Conservation (phyloP, 2,329 filamentous ascomycete genomes). For the Geosmithia putterillii region DNA sequence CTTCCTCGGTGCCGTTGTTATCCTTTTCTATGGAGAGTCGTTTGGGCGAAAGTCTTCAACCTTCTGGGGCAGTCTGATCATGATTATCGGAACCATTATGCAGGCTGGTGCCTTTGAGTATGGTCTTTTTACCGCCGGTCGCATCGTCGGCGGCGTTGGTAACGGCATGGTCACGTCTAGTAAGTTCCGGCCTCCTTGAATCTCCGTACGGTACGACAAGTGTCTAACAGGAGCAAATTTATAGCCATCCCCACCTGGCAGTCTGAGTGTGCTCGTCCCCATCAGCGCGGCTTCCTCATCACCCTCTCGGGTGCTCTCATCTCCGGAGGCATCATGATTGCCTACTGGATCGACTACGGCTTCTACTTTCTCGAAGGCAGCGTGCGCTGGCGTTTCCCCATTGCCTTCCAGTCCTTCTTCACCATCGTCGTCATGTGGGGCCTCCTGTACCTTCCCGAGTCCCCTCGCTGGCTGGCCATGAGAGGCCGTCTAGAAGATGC, state of each 20-base stretch:
- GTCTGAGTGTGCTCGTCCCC: conserved; percentile 13
- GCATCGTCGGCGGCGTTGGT: conserved; percentile 13
- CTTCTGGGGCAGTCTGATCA: conserved; percentile 16
- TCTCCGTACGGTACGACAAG: not conserved
- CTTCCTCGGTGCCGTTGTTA: conserved; percentile 14
- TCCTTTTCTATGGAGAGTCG: conserved; percentile 15
- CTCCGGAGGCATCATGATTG: conserved; percentile 15
- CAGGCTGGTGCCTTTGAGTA: conserved; percentile 11
- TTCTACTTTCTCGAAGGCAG: conserved; percentile 15
- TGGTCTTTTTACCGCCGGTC: conserved; percentile 11
- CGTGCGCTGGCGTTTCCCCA: conserved; percentile 19
- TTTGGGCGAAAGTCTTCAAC: conserved; percentile 18
- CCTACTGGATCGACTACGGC: conserved; percentile 18
- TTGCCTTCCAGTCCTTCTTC: conserved; percentile 17
- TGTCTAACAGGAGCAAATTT: not conserved
- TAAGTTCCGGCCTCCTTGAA: not conserved
- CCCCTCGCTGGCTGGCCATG: conserved; percentile 33
- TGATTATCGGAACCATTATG: conserved; percentile 15
- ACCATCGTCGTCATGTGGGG: conserved; percentile 35
- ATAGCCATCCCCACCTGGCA: conserved; percentile 15
- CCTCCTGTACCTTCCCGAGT: conserved; percentile 36
- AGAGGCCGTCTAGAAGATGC: conserved; percentile 18
- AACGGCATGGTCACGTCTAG: conserved; percentile 15
- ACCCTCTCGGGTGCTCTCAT: conserved; percentile 14
- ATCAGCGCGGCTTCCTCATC: conserved; percentile 14